These are phyloP conservation scores for Dothidotthia symphoricarpi DNA, from an alignment of 2,329 filamentous ascomycete species.

Conservation along the genomic window DNA sequence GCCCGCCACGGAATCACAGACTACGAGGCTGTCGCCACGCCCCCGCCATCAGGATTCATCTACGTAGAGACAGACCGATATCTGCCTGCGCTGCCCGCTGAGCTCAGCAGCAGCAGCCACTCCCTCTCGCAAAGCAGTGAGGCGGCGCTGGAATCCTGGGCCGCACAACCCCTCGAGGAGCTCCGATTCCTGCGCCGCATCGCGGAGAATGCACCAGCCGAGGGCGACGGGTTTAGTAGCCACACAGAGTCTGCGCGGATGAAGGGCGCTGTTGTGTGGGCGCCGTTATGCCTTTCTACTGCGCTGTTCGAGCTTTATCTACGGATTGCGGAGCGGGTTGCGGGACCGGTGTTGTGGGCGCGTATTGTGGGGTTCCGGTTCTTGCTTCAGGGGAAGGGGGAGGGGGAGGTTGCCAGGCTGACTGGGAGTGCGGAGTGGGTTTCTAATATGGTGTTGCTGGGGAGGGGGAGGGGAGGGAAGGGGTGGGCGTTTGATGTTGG, in stretches of 20 bases:
- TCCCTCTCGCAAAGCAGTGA: no score
- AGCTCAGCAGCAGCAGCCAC: slow-evolving; percentile 2
- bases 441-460: slow-evolving; percentile 58
- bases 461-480: slow-evolving; percentile 59
- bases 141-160: slow-evolving; percentile 55
- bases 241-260: slow-evolving; percentile 54
- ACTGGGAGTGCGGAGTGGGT: slow-evolving; percentile 38
- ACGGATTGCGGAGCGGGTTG: slow-evolving; percentile 56
- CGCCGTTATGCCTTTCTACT: slow-evolving; percentile 69
- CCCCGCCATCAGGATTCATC: slow-evolving; percentile 60
- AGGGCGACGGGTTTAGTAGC: slow-evolving; percentile 54
- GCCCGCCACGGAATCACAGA: slow-evolving; percentile 64
- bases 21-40: slow-evolving; percentile 46
- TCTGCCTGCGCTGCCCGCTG: slow-evolving; percentile 16
- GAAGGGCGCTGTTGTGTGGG: slow-evolving; percentile 77
- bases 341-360: slow-evolving; percentile 61
- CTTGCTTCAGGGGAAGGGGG: slow-evolving; percentile 62
- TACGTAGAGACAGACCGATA: slow-evolving; percentile 78
- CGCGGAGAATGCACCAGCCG: slow-evolving; percentile 62
- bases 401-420: slow-evolving; percentile 36
- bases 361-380: slow-evolving; percentile 79
- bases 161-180: slow-evolving; percentile 68
- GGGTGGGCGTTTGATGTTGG: slow-evolving; percentile 78
- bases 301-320: slow-evolving; percentile 65
- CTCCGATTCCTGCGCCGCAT: slow-evolving; percentile 67